A percentile compares a stretch with the other conserved stretches of the same genome.
Evolutionary conservation across 164 flowering plant species (phyloP).

Genomic region (Macadamia integrifolia): DNA sequence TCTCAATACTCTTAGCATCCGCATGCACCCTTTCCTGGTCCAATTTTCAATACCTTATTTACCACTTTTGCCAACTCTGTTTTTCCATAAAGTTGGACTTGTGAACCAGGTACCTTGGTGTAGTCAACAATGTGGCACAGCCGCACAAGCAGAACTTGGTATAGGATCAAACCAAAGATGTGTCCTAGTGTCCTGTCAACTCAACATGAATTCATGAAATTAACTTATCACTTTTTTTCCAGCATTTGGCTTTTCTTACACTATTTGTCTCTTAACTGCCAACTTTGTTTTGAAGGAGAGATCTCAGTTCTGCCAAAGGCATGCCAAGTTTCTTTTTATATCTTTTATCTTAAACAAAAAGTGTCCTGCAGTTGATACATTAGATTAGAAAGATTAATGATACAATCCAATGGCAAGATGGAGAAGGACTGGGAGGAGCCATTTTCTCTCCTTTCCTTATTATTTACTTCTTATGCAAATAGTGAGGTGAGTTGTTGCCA

Average conservation of each 20-base stretch:
- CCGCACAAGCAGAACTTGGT: too few relatives aligned
- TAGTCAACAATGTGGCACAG: too few relatives aligned
- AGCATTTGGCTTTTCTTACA: constrained; percentile 9
- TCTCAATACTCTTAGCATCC: too few relatives aligned
- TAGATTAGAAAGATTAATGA: neutral
- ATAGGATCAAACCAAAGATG: too few relatives aligned
- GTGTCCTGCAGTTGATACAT: too few relatives aligned
- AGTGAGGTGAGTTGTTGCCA: too few relatives aligned
- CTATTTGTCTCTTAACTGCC: constrained; percentile 18
- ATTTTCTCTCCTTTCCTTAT: neutral
- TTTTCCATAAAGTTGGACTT: too few relatives aligned
- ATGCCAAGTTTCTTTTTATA: constrained; percentile 43
- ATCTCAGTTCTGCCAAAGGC: constrained; percentile 48
- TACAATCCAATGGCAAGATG: neutral
- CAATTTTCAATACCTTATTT: too few relatives aligned
- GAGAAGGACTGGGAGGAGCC: neutral
- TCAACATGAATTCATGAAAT: neutral
- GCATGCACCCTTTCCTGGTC: too few relatives aligned
- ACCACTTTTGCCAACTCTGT: too few relatives aligned
- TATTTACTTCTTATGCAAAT: too few relatives aligned
- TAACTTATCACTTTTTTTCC: neutral
- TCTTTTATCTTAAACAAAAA: neutral
- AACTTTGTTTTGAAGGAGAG: constrained; percentile 76
- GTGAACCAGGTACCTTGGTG: too few relatives aligned
- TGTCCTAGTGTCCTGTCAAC: neutral